Evolutionary conservation across 371 early-diverging fungal species (phyloP).

Genomic region (Apophysomyces ossiformis): DNA sequence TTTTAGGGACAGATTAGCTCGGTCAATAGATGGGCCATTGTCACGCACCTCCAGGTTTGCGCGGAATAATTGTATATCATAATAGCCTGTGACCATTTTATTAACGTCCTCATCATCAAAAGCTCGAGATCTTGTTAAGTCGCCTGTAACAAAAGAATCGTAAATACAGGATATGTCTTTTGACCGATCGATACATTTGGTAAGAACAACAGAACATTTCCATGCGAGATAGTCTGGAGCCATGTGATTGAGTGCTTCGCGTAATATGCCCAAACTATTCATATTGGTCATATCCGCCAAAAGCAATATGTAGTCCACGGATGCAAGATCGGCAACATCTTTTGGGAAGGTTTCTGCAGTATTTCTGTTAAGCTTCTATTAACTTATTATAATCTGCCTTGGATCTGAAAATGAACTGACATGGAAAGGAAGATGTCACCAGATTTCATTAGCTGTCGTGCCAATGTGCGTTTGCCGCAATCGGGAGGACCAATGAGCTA

Average conservation of each 20-base stretch:
- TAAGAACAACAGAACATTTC: slow-evolving; percentile 32
- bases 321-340: slow-evolving; percentile 11
- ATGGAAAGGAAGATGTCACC: slow-evolving; percentile 31
- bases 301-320: slow-evolving; percentile 33
- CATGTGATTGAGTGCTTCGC: slow-evolving; percentile 17
- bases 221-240: slow-evolving; percentile 23
- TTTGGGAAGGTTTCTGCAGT: slow-evolving; percentile 23
- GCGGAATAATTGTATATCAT: slow-evolving; percentile 27
- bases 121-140: slow-evolving; percentile 17
- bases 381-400: too few species aligned
- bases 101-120: slow-evolving; percentile 24
- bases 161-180: background rate
- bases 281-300: slow-evolving; percentile 39
- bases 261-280: slow-evolving; percentile 20
- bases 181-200: slow-evolving; percentile 31
- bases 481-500: slow-evolving; percentile 40
- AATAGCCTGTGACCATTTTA: background rate
- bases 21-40: background rate
- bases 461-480: slow-evolving; percentile 41
- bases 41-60: slow-evolving; percentile 27
- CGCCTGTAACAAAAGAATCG: slow-evolving; percentile 24
- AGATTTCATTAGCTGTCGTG: slow-evolving; percentile 29
- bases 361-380: slow-evolving; percentile 19
- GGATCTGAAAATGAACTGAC: slow-evolving; percentile 19
- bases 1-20: background rate